Conservation (phyloP, 176 grass and related monocot species). For the Oryza longistaminata region DNA sequence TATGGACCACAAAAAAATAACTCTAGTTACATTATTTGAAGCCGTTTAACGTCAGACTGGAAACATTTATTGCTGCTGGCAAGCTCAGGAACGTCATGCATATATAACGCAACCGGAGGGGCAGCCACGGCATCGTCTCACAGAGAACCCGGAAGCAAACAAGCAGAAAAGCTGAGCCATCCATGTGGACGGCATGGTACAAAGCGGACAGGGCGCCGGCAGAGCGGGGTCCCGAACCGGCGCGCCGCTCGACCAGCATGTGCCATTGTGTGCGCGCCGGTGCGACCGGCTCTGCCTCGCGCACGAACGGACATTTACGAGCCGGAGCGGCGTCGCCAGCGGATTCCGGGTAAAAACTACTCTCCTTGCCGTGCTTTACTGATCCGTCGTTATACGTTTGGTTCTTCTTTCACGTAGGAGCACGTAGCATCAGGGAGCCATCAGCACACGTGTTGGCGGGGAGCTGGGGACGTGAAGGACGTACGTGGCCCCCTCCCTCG, state of each 20-base stretch:
- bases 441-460: slow-evolving; percentile 23
- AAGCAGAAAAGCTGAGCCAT: neutral
- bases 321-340: neutral
- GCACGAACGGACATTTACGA: too few relatives aligned
- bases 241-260: neutral
- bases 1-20: neutral
- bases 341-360: too few relatives aligned
- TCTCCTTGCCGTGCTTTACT: too few relatives aligned
- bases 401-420: neutral
- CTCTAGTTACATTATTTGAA: neutral
- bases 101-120: neutral
- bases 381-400: too few relatives aligned
- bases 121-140: neutral
- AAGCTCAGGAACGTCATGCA: neutral
- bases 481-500: neutral
- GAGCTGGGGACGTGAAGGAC: slow-evolving; percentile 30
- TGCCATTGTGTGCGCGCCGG: too few relatives aligned
- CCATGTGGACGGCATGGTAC: slow-evolving; percentile 32
- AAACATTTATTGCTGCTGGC: neutral
- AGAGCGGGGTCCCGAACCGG: neutral
- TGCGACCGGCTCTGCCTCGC: neutral
- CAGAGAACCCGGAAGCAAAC: neutral
- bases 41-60: neutral
- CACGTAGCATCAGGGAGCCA: neutral
- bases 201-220: neutral